phyloP scores from a whole-genome alignment of 1,284 basidiomycete genomes.

The Cutaneotrichosporon mucoides region DNA sequence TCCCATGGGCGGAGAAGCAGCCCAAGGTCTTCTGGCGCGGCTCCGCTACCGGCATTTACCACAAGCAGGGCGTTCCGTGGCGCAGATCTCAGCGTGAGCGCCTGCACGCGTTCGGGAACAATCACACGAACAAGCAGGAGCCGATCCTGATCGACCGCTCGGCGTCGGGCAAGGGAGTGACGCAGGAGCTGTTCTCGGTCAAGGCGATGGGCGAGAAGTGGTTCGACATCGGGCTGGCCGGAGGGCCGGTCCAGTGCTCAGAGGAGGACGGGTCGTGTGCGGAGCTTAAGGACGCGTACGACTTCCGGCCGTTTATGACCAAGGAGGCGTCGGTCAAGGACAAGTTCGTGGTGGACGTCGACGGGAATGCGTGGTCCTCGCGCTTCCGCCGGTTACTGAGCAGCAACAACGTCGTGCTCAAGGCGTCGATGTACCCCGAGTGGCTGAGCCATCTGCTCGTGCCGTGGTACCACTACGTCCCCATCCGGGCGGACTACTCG shows the following conservation, averaged over 20 bases:
- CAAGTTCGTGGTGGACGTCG: constrained; percentile 51
- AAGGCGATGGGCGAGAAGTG: constrained; percentile 30
- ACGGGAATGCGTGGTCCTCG: constrained; percentile 52
- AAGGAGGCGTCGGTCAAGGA: constrained; percentile 20
- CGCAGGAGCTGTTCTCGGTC: constrained; percentile 19
- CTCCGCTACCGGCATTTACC: constrained; percentile 48
- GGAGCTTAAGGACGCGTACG: constrained; percentile 36
- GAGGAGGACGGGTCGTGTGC: constrained; percentile 47
- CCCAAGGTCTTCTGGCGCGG: constrained; percentile 39
- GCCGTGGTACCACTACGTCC: constrained; percentile 49
- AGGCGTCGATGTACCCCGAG: constrained; percentile 41
- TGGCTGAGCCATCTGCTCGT: constrained; percentile 38
- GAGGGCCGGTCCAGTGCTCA: constrained; percentile 40
- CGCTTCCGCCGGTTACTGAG: constrained; percentile 43
- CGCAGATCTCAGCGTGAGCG: constrained; percentile 47
- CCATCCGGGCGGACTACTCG: constrained; percentile 44
- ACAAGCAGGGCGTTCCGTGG: constrained; percentile 44
- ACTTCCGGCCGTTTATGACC: constrained; percentile 35
- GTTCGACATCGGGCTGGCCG: constrained; percentile 40
- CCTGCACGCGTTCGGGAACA: constrained; percentile 40
- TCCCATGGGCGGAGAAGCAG: constrained; percentile 45
- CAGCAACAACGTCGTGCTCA: constrained; percentile 39
- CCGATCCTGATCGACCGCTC: constrained; percentile 21
- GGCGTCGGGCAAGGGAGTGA: constrained; percentile 5
- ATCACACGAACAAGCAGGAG: constrained; percentile 14